Conservation (phyloP, 805 yeast species). For the Starmerella apicola region DNA sequence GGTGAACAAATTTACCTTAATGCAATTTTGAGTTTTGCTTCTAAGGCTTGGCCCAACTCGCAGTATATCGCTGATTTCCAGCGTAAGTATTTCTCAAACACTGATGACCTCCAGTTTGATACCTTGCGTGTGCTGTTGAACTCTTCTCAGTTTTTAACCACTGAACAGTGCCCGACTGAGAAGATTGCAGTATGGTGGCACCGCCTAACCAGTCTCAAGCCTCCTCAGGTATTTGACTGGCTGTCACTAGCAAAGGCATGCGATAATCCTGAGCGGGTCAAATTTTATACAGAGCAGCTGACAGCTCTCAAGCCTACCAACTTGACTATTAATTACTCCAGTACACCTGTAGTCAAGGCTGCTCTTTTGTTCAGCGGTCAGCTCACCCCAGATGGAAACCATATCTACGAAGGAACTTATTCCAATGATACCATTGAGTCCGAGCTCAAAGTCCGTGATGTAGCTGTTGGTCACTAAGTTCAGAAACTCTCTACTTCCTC, state of each 20-base stretch:
- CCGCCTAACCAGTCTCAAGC: slow-evolving; percentile 5
- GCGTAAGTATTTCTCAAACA: slow-evolving; percentile 1
- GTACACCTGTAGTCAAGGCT: slow-evolving; percentile 3
- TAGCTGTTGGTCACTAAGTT: no score
- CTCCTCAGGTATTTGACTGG: slow-evolving; percentile 19
- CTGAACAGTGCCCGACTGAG: slow-evolving; percentile 3
- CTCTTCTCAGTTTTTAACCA: slow-evolving; percentile 8
- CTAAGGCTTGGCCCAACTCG: slow-evolving; percentile 19
- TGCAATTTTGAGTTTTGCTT: slow-evolving; percentile 13
- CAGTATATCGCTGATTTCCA: slow-evolving; percentile 14
- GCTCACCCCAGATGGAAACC: not conserved
- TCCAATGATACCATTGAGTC: slow-evolving; percentile 2
- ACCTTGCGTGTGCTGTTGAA: slow-evolving; percentile 19
- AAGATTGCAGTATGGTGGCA: slow-evolving; percentile 16
- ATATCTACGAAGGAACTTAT: not conserved
- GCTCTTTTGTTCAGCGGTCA: not conserved
- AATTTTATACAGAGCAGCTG: slow-evolving; percentile 6
- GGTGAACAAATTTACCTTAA: slow-evolving; percentile 12
- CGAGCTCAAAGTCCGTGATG: slow-evolving; percentile 4
- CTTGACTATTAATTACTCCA: not conserved
- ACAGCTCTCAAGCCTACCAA: not conserved
- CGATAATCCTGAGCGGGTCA: slow-evolving; percentile 15
- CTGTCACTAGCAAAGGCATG: slow-evolving; percentile 19
- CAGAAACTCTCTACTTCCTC: no score
- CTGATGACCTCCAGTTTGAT: slow-evolving; percentile 11